Conservation (phyloP, 129 eudicot species). For the Flaveria bidentis region DNA sequence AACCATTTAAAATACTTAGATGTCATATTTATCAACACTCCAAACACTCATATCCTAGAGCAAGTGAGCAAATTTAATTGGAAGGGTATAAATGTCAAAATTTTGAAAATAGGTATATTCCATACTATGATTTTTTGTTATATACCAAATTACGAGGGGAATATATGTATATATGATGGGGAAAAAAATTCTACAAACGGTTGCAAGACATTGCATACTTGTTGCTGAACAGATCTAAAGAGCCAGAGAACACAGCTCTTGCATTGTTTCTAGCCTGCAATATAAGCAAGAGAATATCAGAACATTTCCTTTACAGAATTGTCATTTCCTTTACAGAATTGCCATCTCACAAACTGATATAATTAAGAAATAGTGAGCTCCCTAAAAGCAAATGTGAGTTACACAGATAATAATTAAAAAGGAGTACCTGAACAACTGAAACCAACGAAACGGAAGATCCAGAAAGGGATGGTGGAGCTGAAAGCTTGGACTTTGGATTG, state of each 20-base stretch:
- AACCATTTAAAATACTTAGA: too few relatives aligned
- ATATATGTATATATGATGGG: background rate
- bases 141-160: too few relatives aligned
- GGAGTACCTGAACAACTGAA: slow-evolving; percentile 81
- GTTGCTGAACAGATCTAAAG: slow-evolving; percentile 81
- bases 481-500: slow-evolving; percentile 68
- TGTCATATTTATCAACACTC: too few relatives aligned
- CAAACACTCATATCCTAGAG: too few relatives aligned
- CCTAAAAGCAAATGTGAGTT: background rate
- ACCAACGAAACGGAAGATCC: slow-evolving; percentile 84
- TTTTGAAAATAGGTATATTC: too few relatives aligned
- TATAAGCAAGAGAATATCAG: slow-evolving; percentile 1
- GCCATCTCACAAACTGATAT: background rate
- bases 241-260: slow-evolving; percentile 73
- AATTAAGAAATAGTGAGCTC: background rate
- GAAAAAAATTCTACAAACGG: background rate
- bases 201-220: slow-evolving; percentile 44
- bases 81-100: too few relatives aligned
- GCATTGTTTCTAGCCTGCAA: slow-evolving; percentile 97
- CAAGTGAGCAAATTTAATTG: too few relatives aligned
- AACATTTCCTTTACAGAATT: background rate
- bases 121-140: too few relatives aligned
- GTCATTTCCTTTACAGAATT: background rate
- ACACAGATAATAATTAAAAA: background rate
- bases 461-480: slow-evolving; percentile 72